These are phyloP conservation scores for Cokeromyces recurvatus DNA, from an alignment of 371 early-diverging fungal species.

Conservation along the genomic window DNA sequence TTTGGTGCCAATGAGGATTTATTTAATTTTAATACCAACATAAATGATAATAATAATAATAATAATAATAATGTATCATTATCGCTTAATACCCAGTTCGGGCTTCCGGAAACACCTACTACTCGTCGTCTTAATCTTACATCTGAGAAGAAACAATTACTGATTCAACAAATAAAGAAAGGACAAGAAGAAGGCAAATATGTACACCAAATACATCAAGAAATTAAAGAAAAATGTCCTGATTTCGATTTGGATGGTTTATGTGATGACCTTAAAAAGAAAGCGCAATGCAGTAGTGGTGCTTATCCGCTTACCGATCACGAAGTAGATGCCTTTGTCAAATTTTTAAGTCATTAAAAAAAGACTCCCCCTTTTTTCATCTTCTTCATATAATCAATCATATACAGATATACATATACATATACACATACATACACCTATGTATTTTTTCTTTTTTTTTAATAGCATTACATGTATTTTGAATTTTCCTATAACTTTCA, in stretches of 20 bases:
- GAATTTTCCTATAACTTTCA: not conserved
- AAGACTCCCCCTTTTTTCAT: not conserved
- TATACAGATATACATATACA: too few relatives aligned
- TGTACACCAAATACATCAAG: constrained; percentile 19
- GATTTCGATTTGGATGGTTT: constrained; percentile 28
- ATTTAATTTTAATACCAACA: constrained; percentile 22
- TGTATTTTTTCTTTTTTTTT: not conserved
- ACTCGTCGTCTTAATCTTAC: not conserved
- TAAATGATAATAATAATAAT: not conserved
- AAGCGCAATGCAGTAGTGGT: constrained; percentile 10
- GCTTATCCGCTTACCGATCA: constrained; percentile 5
- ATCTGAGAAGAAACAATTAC: constrained; percentile 4
- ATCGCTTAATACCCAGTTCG: constrained; percentile 15
- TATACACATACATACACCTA: too few relatives aligned
- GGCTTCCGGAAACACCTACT: constrained; percentile 9
- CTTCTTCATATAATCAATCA: not conserved
- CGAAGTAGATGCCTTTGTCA: constrained; percentile 11
- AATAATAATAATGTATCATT: not conserved
- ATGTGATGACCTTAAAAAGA: constrained; percentile 15
- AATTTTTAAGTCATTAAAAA: constrained; percentile 2
- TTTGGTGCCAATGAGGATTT: constrained; percentile 29
- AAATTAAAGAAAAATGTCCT: constrained; percentile 15
- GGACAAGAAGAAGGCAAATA: constrained; percentile 19
- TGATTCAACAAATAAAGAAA: constrained; percentile 9
- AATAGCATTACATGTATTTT: not conserved